Conservation (phyloP, 2,329 filamentous ascomycete species). For the Penicillium sp. region DNA sequence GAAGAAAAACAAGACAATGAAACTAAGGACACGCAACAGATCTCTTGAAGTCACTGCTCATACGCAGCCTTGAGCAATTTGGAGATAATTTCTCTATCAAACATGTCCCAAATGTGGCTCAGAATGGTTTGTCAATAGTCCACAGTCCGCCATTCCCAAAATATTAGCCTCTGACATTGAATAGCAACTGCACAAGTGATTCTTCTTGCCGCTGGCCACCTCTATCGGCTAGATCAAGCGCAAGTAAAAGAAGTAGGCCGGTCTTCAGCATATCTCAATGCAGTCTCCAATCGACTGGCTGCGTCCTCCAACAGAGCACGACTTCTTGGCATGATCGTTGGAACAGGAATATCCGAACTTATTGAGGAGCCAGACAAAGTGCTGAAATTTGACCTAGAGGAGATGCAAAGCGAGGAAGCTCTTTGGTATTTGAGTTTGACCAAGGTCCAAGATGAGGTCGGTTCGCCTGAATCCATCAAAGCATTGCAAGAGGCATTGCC, state of each 20-base stretch:
- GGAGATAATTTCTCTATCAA: constrained; percentile 84
- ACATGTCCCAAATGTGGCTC: constrained; percentile 78
- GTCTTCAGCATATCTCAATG: constrained; percentile 70
- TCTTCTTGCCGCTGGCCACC: constrained; percentile 73
- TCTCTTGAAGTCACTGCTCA: constrained; percentile 55
- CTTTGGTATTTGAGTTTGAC: constrained; percentile 71
- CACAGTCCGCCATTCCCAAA: neutral
- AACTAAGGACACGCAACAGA: constrained; percentile 33
- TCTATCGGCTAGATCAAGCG: constrained; percentile 65
- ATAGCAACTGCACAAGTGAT: constrained; percentile 76
- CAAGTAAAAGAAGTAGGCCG: constrained; percentile 68
- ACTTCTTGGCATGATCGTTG: constrained; percentile 85
- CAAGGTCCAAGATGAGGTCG: constrained; percentile 61
- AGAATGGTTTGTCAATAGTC: constrained; percentile 62
- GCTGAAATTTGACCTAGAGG: constrained; percentile 82
- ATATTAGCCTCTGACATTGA: constrained; percentile 22
- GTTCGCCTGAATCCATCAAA: constrained; percentile 56
- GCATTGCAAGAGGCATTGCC: constrained; percentile 15
- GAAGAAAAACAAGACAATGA: neutral
- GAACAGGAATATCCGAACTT: constrained; percentile 67
- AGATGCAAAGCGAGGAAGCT: constrained; percentile 71
- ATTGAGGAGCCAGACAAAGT: constrained; percentile 66
- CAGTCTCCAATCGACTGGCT: constrained; percentile 80
- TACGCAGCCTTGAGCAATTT: constrained; percentile 68
- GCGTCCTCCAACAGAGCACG: constrained; percentile 72